Evolutionary conservation across 176 grass and related monocot genomes (phyloP), one percentile per base, ranked within the genome.

Genomic region (Elymus sibiricus): DNA sequence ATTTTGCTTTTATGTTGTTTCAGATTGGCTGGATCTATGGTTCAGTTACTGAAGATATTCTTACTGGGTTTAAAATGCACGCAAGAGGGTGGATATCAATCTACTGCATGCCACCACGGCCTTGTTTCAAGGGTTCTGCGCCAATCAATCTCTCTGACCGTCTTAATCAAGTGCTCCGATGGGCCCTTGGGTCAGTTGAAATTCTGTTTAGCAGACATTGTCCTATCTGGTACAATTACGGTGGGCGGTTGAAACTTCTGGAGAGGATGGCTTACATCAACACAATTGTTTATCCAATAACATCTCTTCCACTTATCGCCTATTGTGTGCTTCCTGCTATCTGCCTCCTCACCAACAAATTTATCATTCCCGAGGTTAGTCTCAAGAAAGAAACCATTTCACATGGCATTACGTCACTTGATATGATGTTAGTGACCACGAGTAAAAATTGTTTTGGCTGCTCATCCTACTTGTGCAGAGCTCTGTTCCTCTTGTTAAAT

Each of bases 11-110:
- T 16, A 37, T 43, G 4, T 86, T 63, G 31, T 84, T 86, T 69
- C 90, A 98, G 97, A 98, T 98, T 88, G 97, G 97, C 74, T 98
- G 97, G 97, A 98, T 98, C 70, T 98, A 95, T 5, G 97, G 97
- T 55, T 98, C 96, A 17, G 92, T 95, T 64, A 98, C 93, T 3
- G 93, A 93, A 84, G 96, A 98, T 91, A 98, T 98, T 89, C 88
- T 98, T 66, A 98, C 93, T 56, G 92, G 96, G 46, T 95, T 98
- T 84, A 98, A 95, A 87, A 98, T 98, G 96, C 96, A 98, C 31
- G 78, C 94, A 64, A 95, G 96, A 84, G 94, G 96, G 6, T 98
- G 96, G 96, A 93, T 92, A 51, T 98, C 96, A 60, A 89, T 98
- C 85, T 98, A 98, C 62, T 98, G 96, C 88, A 95, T 93, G 94